These are phyloP conservation scores for Boletus semigastroideus DNA, from an alignment of 1,284 basidiomycete genomes.

Conservation along the genomic window DNA sequence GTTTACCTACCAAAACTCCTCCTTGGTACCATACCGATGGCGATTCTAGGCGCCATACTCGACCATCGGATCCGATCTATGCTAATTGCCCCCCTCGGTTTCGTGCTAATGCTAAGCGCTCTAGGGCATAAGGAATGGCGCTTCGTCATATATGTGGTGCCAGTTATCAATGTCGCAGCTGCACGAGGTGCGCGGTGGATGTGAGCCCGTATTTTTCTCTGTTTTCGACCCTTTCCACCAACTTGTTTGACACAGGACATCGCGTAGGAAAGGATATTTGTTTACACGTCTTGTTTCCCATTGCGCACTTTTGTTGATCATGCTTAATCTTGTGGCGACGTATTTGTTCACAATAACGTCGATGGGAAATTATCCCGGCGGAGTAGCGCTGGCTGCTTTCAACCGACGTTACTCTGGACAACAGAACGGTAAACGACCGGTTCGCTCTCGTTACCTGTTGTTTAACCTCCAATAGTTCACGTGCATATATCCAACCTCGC, in stretches of 20 bases:
- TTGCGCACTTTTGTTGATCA: constrained; percentile 45
- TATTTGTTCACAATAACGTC: constrained; percentile 59
- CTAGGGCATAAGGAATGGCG: constrained; percentile 96
- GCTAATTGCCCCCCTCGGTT: constrained; percentile 52
- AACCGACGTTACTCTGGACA: constrained; percentile 48
- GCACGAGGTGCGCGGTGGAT: constrained; percentile 63
- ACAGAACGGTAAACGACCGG: constrained; percentile 32
- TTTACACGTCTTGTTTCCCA: constrained; percentile 47
- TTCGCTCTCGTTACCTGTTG: background rate
- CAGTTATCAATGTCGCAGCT: constrained; percentile 79
- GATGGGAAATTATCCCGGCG: constrained; percentile 88
- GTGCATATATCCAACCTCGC: constrained; percentile 82
- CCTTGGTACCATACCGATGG: constrained; percentile 64
- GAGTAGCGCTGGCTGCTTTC: constrained; percentile 66
- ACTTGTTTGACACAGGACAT: constrained; percentile 36
- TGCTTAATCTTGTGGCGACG: constrained; percentile 53
- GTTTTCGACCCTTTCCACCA: no score
- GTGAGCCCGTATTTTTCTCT: constrained; percentile 43
- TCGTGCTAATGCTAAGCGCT: constrained; percentile 68
- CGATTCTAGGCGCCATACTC: constrained; percentile 47
- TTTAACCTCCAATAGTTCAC: constrained; percentile 40
- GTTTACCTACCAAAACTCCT: constrained; percentile 79
- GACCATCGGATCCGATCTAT: constrained; percentile 52
- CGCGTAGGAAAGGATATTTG: constrained; percentile 44
- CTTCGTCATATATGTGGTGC: constrained; percentile 88